A percentile compares a stretch with the other conserved stretches of the same genome.
These are phyloP conservation scores for Zopfochytrium polystomum DNA, from an alignment of 371 early-diverging fungal genomes.

Conservation along the genomic window DNA sequence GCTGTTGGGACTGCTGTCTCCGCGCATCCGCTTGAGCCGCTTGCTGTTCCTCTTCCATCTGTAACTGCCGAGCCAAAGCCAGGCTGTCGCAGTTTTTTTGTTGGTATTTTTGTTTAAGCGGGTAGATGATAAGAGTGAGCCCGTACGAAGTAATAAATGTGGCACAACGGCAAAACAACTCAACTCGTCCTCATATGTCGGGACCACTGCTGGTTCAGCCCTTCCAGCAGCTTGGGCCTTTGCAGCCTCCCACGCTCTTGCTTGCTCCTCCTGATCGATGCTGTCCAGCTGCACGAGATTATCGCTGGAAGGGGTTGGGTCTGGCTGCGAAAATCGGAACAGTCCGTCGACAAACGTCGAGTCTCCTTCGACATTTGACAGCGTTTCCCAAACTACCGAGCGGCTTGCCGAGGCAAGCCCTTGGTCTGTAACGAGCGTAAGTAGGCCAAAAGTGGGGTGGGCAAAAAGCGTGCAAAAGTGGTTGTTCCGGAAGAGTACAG, in stretches of 20 bases:
- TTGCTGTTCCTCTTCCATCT: constrained; percentile 31
- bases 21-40: not conserved
- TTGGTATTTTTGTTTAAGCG: not conserved
- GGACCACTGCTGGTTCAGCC: not conserved
- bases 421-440: constrained; percentile 83
- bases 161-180: not conserved
- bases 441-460: constrained; percentile 62
- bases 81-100: constrained; percentile 10
- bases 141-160: not conserved
- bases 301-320: constrained; percentile 7
- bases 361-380: constrained; percentile 39
- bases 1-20: too few relatives aligned
- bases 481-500: constrained; percentile 89
- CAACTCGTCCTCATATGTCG: constrained; percentile 1
- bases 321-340: constrained; percentile 4
- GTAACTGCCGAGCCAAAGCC: constrained; percentile 33
- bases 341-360: constrained; percentile 31
- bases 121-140: not conserved
- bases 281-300: constrained; percentile 6
- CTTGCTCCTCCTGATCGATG: constrained; percentile 8
- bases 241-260: constrained; percentile 15
- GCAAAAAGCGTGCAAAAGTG: constrained; percentile 84
- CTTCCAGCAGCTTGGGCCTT: constrained; percentile 5
- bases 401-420: constrained; percentile 55
- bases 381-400: constrained; percentile 46